Conservation (phyloP, 2,329 filamentous ascomycete species). For the Didymella pomorum region DNA sequence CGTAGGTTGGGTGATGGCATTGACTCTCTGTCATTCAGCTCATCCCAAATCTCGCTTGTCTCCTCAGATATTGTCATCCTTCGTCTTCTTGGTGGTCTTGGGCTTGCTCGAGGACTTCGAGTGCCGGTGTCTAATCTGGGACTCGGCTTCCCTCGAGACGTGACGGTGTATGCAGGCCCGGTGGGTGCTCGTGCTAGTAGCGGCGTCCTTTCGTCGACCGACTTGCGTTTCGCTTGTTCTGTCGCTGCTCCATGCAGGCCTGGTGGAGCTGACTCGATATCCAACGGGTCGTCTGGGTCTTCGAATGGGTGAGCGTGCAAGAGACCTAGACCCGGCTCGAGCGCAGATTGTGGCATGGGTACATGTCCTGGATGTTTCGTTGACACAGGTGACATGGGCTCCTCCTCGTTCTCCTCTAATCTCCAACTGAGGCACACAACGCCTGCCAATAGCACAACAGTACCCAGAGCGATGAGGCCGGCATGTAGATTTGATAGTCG, state of each 20-base stretch:
- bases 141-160: slow-evolving; percentile 36
- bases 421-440: slow-evolving; percentile 95
- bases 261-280: slow-evolving; percentile 41
- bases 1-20: slow-evolving; percentile 36
- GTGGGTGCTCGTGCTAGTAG: slow-evolving; percentile 46
- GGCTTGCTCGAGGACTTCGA: slow-evolving; percentile 36
- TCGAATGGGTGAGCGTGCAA: slow-evolving; percentile 75
- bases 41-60: slow-evolving; percentile 84
- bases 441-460: slow-evolving; percentile 82
- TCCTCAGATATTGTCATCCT: slow-evolving; percentile 67
- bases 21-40: slow-evolving; percentile 72
- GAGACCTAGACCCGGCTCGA: slow-evolving; percentile 84
- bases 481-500: slow-evolving; percentile 79
- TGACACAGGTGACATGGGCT: slow-evolving; percentile 58
- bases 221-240: slow-evolving; percentile 40
- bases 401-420: slow-evolving; percentile 75
- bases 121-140: slow-evolving; percentile 30
- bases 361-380: slow-evolving; percentile 49
- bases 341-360: slow-evolving; percentile 65
- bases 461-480: slow-evolving; percentile 84
- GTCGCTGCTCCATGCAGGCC: slow-evolving; percentile 37
- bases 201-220: slow-evolving; percentile 48
- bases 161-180: slow-evolving; percentile 39
- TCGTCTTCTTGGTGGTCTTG: slow-evolving; percentile 40
- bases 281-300: slow-evolving; percentile 37